Evolutionary conservation across 2,329 filamentous ascomycete species (phyloP).

Genomic region (Lecanicillium sp.): DNA sequence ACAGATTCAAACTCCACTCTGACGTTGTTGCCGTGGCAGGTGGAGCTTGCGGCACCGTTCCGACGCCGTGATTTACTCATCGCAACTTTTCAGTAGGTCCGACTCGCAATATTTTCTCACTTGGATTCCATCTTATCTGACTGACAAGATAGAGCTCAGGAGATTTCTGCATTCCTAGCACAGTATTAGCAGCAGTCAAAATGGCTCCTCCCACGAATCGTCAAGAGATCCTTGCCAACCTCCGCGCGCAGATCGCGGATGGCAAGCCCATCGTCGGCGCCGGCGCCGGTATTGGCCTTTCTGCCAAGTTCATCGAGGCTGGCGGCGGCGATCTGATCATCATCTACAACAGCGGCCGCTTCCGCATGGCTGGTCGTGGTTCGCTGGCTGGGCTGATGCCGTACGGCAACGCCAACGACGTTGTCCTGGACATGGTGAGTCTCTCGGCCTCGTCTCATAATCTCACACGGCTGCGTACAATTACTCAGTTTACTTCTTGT

Average conservation of each 20-base stretch:
- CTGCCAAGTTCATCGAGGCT: constrained; percentile 63
- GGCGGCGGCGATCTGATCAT: constrained; percentile 65
- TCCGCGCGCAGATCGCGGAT: constrained; percentile 48
- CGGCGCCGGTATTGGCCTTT: constrained; percentile 63
- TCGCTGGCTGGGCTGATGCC: constrained; percentile 66
- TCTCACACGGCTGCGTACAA: background rate
- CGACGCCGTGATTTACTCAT: background rate
- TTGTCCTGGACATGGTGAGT: constrained; percentile 61
- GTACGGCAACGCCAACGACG: constrained; percentile 64
- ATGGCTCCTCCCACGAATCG: constrained; percentile 56
- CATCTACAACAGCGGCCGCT: constrained; percentile 66
- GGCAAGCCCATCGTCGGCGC: constrained; percentile 60
- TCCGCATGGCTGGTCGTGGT: constrained; percentile 66
- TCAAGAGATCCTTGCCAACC: constrained; percentile 46
- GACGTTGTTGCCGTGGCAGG: background rate
- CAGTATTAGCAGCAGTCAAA: background rate
- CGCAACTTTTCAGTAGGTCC: background rate
- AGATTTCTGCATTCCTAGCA: background rate
- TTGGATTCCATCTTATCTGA: background rate
- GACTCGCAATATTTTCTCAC: background rate
- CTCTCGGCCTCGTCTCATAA: background rate
- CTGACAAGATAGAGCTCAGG: background rate
- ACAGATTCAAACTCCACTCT: constrained; percentile 11
- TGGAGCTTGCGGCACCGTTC: background rate
- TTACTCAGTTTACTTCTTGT: background rate